Percentiles rank a stretch among this genome's conserved stretches.
Conservation (phyloP, 2,329 filamentous ascomycete genomes). For the Fusarium temperatum region DNA sequence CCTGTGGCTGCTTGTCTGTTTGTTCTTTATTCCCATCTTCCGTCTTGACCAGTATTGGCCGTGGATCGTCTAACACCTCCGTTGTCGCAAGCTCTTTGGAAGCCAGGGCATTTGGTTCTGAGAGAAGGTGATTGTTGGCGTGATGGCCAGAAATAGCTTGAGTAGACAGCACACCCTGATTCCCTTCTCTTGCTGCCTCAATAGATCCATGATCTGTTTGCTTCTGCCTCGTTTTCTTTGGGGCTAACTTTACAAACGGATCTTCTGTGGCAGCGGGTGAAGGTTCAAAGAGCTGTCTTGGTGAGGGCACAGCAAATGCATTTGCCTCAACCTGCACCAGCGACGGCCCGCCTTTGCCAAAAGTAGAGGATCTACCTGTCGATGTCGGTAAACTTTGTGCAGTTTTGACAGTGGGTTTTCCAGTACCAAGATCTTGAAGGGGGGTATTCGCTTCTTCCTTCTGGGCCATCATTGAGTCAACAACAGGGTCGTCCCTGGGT, state of each 20-base stretch:
- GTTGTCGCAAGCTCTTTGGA: not conserved
- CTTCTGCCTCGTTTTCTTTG: slow-evolving; percentile 45
- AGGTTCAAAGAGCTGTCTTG: not conserved
- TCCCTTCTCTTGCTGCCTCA: not conserved
- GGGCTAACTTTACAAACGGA: slow-evolving; percentile 13
- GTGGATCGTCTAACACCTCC: not conserved
- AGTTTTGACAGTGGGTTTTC: not conserved
- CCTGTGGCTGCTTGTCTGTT: slow-evolving; percentile 14
- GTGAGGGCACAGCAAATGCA: not conserved
- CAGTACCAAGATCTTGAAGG: not conserved
- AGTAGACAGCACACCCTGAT: not conserved
- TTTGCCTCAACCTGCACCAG: not conserved
- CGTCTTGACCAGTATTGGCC: not conserved
- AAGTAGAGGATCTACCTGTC: not conserved
- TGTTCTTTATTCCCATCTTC: slow-evolving; percentile 12
- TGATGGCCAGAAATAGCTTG: not conserved
- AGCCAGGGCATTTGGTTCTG: not conserved
- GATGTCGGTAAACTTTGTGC: not conserved
- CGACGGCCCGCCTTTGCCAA: not conserved
- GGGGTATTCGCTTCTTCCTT: not conserved
- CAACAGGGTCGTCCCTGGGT: not conserved
- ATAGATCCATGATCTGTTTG: not conserved
- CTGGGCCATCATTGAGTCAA: not conserved
- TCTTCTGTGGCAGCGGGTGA: not conserved
- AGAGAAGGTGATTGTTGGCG: not conserved